A percentile compares a stretch with the other conserved stretches of the same genome.
These are phyloP conservation scores for Atalantia buxifolia DNA, from an alignment of 345 rosid species.

Conservation along the genomic window DNA sequence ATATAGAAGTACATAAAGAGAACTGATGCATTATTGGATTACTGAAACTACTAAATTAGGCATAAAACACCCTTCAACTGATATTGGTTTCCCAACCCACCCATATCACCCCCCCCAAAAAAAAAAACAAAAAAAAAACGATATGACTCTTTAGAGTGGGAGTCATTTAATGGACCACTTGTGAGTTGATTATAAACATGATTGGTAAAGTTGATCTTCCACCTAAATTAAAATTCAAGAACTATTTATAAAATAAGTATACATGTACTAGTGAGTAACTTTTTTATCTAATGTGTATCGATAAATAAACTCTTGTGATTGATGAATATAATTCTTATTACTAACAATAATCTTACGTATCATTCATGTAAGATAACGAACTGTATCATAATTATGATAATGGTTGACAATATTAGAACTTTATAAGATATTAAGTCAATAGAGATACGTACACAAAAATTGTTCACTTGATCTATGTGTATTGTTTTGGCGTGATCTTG, in stretches of 20 bases:
- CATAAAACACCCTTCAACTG: neutral
- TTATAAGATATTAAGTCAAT: neutral
- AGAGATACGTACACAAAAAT: neutral
- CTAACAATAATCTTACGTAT: too few relatives aligned
- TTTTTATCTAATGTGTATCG: neutral
- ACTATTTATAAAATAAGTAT: neutral
- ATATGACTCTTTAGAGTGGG: neutral
- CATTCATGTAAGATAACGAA: neutral
- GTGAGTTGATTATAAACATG: neutral
- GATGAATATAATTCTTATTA: too few relatives aligned
- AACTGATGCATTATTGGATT: neutral
- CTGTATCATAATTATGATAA: too few relatives aligned
- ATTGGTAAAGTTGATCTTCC: neutral
- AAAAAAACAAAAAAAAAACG: too few relatives aligned
- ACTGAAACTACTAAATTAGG: neutral
- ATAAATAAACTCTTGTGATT: neutral
- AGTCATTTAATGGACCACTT: constrained; percentile 7
- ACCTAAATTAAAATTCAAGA: neutral
- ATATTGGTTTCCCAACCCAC: constrained; percentile 14
- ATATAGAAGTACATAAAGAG: neutral
- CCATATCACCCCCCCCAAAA: neutral
- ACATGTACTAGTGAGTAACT: neutral
- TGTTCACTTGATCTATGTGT: too few relatives aligned
- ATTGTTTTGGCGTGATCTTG: neutral
- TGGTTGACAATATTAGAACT: neutral